Evolutionary conservation across 179 eudicot species (phyloP).

Genomic region (Actinidia chinensis): DNA sequence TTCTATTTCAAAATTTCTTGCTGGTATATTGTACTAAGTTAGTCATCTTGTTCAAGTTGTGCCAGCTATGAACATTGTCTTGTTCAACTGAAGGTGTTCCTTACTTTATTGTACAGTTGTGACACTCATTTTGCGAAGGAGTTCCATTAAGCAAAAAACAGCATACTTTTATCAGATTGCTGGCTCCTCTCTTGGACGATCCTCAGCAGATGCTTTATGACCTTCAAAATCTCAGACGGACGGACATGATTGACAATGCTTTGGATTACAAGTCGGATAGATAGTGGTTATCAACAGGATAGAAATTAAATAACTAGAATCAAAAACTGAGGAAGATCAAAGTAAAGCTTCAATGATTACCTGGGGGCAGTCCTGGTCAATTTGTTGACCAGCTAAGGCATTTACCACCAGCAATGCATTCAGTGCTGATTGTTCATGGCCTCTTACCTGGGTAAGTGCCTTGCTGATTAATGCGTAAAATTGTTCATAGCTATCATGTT

Average conservation of each 20-base stretch:
- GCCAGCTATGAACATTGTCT: not conserved
- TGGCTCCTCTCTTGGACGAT: slow-evolving; percentile 71
- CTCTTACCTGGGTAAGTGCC: slow-evolving; percentile 82
- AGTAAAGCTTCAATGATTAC: slow-evolving; percentile 52
- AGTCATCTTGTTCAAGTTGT: slow-evolving; percentile 1
- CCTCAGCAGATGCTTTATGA: slow-evolving; percentile 39
- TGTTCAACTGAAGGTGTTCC: slow-evolving; percentile 54
- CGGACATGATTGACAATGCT: slow-evolving; percentile 25
- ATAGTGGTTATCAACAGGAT: slow-evolving; percentile 26
- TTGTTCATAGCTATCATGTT: not conserved
- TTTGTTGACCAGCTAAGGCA: slow-evolving; percentile 86
- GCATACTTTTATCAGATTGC: slow-evolving; percentile 60
- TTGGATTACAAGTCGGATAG: slow-evolving; percentile 24
- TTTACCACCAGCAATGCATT: slow-evolving; percentile 85
- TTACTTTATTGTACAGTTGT: slow-evolving; percentile 76
- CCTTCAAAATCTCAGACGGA: slow-evolving; percentile 45
- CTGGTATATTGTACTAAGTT: slow-evolving; percentile 6
- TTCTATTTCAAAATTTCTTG: not conserved
- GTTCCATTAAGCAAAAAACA: slow-evolving; percentile 53
- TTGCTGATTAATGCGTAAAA: not conserved
- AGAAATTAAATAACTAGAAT: slow-evolving; percentile 25
- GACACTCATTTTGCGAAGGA: slow-evolving; percentile 90
- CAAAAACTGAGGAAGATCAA: slow-evolving; percentile 39
- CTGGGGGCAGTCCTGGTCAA: slow-evolving; percentile 89
- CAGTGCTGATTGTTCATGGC: slow-evolving; percentile 86